A percentile compares a stretch with the other conserved stretches of the same genome.
Evolutionary conservation across 2,329 filamentous ascomycete genomes (phyloP).

Genomic region (Neonectria punicea): DNA sequence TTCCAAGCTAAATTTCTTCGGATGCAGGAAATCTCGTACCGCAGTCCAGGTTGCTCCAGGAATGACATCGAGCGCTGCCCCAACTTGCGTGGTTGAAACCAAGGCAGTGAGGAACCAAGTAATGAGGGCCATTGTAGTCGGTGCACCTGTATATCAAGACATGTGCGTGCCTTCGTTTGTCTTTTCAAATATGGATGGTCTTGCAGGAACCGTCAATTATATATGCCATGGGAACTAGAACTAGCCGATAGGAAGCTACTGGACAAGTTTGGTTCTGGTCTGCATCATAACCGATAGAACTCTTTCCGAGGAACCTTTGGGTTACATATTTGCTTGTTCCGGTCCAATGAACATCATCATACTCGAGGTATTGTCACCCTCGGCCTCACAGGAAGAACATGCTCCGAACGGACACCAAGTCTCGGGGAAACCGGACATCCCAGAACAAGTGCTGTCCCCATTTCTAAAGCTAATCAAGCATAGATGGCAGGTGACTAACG

Average conservation of each 20-base stretch:
- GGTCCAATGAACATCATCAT: background rate
- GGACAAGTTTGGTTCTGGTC: background rate
- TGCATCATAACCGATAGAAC: background rate
- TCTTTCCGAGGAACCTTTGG: background rate
- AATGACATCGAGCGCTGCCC: constrained; percentile 43
- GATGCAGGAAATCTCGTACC: constrained; percentile 39
- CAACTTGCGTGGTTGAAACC: background rate
- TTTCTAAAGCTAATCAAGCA: background rate
- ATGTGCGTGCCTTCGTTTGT: background rate
- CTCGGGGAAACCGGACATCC: background rate
- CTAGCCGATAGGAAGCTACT: background rate
- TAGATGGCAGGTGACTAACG: background rate
- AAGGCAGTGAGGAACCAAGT: background rate
- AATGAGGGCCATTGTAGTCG: background rate
- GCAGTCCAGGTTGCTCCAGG: constrained; percentile 60
- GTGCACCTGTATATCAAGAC: background rate
- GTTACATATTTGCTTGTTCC: background rate
- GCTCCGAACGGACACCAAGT: background rate
- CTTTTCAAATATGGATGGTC: background rate
- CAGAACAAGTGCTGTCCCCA: background rate
- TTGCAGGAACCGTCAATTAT: background rate
- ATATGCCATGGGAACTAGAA: background rate
- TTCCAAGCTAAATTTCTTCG: background rate
- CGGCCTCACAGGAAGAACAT: background rate
- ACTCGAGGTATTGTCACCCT: background rate